A percentile compares a stretch with the other conserved stretches of the same genome.
These are phyloP conservation scores for Fragilariopsis cylindrus DNA, from an alignment of 108 stramenopile species.

Conservation along the genomic window DNA sequence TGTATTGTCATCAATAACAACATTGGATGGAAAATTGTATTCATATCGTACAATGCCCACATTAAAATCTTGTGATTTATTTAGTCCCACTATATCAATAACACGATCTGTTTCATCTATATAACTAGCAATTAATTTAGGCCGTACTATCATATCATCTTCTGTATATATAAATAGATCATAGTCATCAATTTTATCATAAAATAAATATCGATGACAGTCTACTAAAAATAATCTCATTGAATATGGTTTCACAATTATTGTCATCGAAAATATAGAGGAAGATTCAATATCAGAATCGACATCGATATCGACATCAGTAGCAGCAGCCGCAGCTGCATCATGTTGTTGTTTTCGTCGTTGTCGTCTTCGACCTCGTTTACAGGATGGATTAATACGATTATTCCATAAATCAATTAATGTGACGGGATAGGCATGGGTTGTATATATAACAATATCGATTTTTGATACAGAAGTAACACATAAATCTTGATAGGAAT, in stretches of 20 bases:
- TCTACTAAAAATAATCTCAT: slow-evolving; percentile 79
- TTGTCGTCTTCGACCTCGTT: slow-evolving; percentile 9
- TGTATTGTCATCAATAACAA: slow-evolving; percentile 84
- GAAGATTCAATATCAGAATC: too few relatives aligned
- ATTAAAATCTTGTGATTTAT: slow-evolving; percentile 57
- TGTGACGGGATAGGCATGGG: slow-evolving; percentile 58
- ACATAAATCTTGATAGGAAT: slow-evolving; percentile 71
- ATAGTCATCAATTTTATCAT: slow-evolving; percentile 69
- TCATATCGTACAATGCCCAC: slow-evolving; percentile 87
- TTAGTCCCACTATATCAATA: slow-evolving; percentile 41
- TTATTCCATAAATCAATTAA: slow-evolving; percentile 76
- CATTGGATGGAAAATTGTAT: slow-evolving; percentile 81
- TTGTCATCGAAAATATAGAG: slow-evolving; percentile 31
- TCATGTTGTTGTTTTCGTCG: too few relatives aligned
- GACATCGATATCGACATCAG: too few relatives aligned
- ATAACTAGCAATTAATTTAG: slow-evolving; percentile 70
- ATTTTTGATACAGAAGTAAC: slow-evolving; percentile 63
- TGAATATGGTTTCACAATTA: slow-evolving; percentile 51
- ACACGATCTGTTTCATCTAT: slow-evolving; percentile 67
- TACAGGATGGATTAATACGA: slow-evolving; percentile 47
- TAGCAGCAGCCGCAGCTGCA: too few relatives aligned
- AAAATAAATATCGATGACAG: slow-evolving; percentile 76
- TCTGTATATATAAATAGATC: slow-evolving; percentile 85
- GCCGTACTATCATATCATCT: slow-evolving; percentile 82
- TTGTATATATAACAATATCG: slow-evolving; percentile 72